Conservation (phyloP, 2,329 filamentous ascomycete genomes). For the Penicillium sp. region DNA sequence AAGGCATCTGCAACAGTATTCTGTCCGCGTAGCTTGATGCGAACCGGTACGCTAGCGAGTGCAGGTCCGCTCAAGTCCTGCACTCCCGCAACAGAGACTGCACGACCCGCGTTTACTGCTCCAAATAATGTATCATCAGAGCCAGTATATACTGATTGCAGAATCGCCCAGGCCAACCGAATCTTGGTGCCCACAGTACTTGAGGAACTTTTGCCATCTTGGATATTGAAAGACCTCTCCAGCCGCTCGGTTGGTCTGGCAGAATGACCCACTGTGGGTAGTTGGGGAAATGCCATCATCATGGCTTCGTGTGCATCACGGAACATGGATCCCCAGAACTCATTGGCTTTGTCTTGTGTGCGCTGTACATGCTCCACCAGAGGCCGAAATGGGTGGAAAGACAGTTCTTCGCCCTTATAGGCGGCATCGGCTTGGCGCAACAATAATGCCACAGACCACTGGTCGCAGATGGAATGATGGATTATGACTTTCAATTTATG, state of each 20-base stretch:
- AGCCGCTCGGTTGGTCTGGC: neutral
- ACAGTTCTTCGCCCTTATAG: slow-evolving; percentile 11
- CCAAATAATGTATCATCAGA: slow-evolving; percentile 14
- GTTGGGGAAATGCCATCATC: neutral
- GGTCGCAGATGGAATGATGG: slow-evolving; percentile 21
- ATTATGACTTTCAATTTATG: slow-evolving; percentile 3
- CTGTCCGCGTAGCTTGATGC: neutral
- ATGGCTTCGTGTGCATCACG: neutral
- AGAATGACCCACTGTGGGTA: slow-evolving; percentile 8
- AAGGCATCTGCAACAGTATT: slow-evolving; percentile 1
- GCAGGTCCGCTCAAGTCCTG: slow-evolving; percentile 14
- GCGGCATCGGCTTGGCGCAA: slow-evolving; percentile 11
- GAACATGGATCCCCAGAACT: neutral
- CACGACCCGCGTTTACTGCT: slow-evolving; percentile 9
- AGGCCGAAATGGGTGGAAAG: slow-evolving; percentile 12
- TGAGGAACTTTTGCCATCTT: neutral
- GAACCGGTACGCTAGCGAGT: slow-evolving; percentile 9
- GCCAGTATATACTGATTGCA: slow-evolving; percentile 13
- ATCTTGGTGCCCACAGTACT: slow-evolving; percentile 13
- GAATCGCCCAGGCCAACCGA: slow-evolving; percentile 12
- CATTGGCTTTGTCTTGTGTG: neutral
- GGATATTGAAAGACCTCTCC: neutral
- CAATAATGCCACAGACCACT: slow-evolving; percentile 20
- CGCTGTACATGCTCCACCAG: slow-evolving; percentile 13
- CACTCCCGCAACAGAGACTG: slow-evolving; percentile 5